Percentiles rank a stretch among this genome's conserved stretches.
These are phyloP conservation scores for Saccharomycopsis sp. DNA, from an alignment of 805 yeast species.

Conservation along the genomic window DNA sequence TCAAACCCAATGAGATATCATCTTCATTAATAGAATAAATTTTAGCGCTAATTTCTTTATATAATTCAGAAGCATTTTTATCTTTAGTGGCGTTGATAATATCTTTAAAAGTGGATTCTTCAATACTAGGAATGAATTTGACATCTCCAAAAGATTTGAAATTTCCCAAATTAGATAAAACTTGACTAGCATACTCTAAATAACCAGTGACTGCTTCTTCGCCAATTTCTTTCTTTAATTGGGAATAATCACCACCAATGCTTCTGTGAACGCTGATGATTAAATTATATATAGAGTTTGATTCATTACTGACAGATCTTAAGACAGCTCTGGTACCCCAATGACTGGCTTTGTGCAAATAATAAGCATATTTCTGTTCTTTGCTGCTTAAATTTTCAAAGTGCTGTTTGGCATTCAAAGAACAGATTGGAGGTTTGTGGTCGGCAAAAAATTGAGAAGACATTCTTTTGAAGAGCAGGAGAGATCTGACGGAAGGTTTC, in stretches of 20 bases:
- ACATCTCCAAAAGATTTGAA: slow-evolving; percentile 84
- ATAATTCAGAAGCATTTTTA: slow-evolving; percentile 25
- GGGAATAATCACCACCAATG: slow-evolving; percentile 37
- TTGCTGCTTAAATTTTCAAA: slow-evolving; percentile 51
- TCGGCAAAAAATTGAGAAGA: slow-evolving; percentile 36
- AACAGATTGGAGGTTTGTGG: slow-evolving; percentile 57
- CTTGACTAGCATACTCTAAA: slow-evolving; percentile 68
- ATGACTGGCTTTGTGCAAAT: slow-evolving; percentile 73
- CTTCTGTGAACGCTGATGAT: slow-evolving; percentile 48
- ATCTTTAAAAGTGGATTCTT: slow-evolving; percentile 35
- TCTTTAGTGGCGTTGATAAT: slow-evolving; percentile 35
- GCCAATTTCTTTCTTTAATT: slow-evolving; percentile 25
- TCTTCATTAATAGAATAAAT: slow-evolving; percentile 42
- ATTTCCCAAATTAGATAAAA: slow-evolving; percentile 65
- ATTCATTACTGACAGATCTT: slow-evolving; percentile 74
- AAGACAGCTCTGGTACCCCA: slow-evolving; percentile 73
- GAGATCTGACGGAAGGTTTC: no score
- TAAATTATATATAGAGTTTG: slow-evolving; percentile 65
- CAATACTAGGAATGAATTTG: slow-evolving; percentile 66
- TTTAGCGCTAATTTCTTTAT: slow-evolving; percentile 33
- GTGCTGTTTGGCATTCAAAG: slow-evolving; percentile 56
- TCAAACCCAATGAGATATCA: slow-evolving; percentile 61
- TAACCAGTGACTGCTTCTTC: slow-evolving; percentile 34
- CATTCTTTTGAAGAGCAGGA: slow-evolving; percentile 6
- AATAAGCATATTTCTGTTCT: slow-evolving; percentile 71